Evolutionary conservation across 352 stramenopile species (phyloP).

Genomic region (Globisporangium carolinianum): DNA sequence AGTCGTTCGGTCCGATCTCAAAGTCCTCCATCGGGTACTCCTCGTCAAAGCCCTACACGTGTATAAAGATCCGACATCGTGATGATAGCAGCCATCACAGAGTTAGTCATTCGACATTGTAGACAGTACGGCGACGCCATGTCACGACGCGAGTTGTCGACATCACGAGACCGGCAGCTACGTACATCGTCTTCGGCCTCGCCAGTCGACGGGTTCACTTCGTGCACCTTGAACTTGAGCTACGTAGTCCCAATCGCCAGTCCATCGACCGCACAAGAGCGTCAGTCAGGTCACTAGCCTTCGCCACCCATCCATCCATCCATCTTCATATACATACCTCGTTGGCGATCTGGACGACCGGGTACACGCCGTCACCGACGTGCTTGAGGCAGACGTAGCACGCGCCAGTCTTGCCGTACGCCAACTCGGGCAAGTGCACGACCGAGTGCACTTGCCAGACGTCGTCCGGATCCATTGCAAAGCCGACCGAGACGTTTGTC

Average conservation of each 20-base stretch:
- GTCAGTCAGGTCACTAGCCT: too few species aligned
- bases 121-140: too few species aligned
- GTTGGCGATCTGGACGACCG: slow-evolving; percentile 88
- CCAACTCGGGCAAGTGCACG: slow-evolving; percentile 81
- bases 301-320: too few species aligned
- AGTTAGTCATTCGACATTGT: too few species aligned
- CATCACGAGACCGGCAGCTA: slow-evolving; percentile 5
- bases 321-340: slow-evolving; percentile 59
- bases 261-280: background rate
- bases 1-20: slow-evolving; percentile 92
- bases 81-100: slow-evolving; percentile 1
- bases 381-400: slow-evolving; percentile 93
- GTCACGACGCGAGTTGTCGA: background rate
- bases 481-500: slow-evolving; percentile 91
- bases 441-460: slow-evolving; percentile 90
- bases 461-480: slow-evolving; percentile 87
- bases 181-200: slow-evolving; percentile 75
- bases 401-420: slow-evolving; percentile 91
- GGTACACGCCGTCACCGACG: slow-evolving; percentile 63
- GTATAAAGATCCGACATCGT: too few species aligned
- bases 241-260: slow-evolving; percentile 15
- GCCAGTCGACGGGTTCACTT: slow-evolving; percentile 93
- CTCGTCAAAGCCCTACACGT: slow-evolving; percentile 91
- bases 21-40: slow-evolving; percentile 98
- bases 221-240: slow-evolving; percentile 94